Percentiles rank a stretch among this genome's conserved stretches.
phyloP scores from a whole-genome alignment of 169 alveolate genomes.

The Theileria orientalis region DNA sequence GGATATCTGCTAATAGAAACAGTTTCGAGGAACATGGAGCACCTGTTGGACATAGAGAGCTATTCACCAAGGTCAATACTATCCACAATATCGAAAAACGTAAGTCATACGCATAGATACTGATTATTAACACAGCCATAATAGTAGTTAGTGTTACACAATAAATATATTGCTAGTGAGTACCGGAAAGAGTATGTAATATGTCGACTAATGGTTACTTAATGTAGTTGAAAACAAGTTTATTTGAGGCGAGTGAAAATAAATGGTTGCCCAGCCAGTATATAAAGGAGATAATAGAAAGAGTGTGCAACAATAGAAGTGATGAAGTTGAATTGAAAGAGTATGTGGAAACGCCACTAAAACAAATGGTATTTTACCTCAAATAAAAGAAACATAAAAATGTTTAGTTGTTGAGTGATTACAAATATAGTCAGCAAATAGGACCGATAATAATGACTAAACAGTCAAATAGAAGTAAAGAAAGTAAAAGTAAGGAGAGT shows the following conservation, averaged over 20 bases:
- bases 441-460: slow-evolving; percentile 27
- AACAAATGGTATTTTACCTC: background rate
- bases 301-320: background rate
- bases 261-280: slow-evolving; percentile 11
- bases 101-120: background rate
- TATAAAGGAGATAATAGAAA: background rate
- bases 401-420: background rate
- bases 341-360: slow-evolving; percentile 6
- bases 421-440: slow-evolving; percentile 10
- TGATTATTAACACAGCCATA: background rate
- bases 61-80: slow-evolving; percentile 19
- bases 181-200: background rate
- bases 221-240: background rate
- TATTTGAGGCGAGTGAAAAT: slow-evolving; percentile 8
- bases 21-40: slow-evolving; percentile 8
- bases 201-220: background rate
- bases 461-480: background rate
- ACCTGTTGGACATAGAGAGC: slow-evolving; percentile 21
- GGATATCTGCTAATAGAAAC: slow-evolving; percentile 16
- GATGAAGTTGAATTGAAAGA: slow-evolving; percentile 1
- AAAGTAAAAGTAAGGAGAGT: background rate
- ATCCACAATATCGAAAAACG: background rate
- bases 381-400: background rate
- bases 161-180: background rate
- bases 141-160: background rate